Base-by-base conservation (phyloP, 805 yeast genomes). In the Suhomyces pyralidae region DNA sequence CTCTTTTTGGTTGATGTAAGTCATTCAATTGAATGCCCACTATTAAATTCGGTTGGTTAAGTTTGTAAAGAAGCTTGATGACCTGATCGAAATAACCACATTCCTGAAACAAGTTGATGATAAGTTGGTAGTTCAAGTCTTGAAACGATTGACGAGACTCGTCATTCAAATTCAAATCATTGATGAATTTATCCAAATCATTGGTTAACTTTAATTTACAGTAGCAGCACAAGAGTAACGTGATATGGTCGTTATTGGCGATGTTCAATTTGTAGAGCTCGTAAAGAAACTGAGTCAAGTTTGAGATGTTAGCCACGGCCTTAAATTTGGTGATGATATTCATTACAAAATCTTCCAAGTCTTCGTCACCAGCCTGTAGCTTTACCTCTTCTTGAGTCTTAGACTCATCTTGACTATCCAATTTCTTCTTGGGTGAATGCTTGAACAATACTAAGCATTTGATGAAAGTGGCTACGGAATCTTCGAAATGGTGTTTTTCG, bases 201-300 rank as follows among this genome's bases (percentile, higher is more conserved):
- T 77, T 80, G 2, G 76, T 77, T 54, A 79, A 79, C 55, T 86
- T 88, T 59, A 90, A 69, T 62, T 91, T 90, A 55, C 96, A 88
- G 61, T 86, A 84, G 48, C 93, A 84, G 55, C 93, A 86, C 24
- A 92, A 68, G 40, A 92, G 73, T 24, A 93, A 68, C 0, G 97
- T 91, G 5, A 90, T 79, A 66, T 93, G 97, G 62, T 91, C 96
- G 28, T 82, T 77, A n/a, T 81, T 81, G 0, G 96, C 85, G 12
- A 78, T 58, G 2, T 79, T 77, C 43, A 76, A 66, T 7, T 77
- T 77, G 50, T 87, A 74, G 57, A 91, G 73, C 10, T 79, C 79
- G 64, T 83, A 83, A 32, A 91, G 70, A 57, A 86, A 91, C 42
- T 74, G 73, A 0, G 90, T 79, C 60, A 92, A 69, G 54, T 81